Percentiles rank a stretch among this genome's conserved stretches.
Evolutionary conservation across 305 asterid genomes (phyloP).

Genomic region (Fraxinus angustifolia): DNA sequence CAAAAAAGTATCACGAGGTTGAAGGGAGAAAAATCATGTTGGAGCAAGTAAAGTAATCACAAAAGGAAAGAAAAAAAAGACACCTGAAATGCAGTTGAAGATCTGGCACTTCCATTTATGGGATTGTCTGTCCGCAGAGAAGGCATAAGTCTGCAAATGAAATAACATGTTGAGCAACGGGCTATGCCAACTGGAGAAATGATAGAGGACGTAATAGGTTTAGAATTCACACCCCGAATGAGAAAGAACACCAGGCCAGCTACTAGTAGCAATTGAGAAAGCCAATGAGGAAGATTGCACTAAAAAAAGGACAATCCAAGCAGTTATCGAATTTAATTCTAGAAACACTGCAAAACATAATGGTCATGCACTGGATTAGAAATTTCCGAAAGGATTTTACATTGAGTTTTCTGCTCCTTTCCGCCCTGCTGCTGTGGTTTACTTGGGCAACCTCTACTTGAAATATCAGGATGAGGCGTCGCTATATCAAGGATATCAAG

Average conservation of each 20-base stretch:
- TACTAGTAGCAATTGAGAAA: constrained; percentile 31
- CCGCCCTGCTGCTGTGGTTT: constrained; percentile 27
- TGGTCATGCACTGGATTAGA: constrained; percentile 9
- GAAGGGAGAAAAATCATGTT: background rate
- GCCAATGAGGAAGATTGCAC: constrained; percentile 36
- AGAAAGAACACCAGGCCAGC: constrained; percentile 48
- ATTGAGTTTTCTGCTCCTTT: constrained; percentile 37
- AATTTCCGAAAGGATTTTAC: constrained; percentile 23
- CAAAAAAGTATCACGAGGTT: background rate
- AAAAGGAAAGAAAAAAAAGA: background rate
- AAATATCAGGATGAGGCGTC: constrained; percentile 23
- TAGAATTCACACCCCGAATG: constrained; percentile 39
- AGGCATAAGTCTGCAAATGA: constrained; percentile 33
- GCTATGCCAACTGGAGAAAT: constrained; percentile 10
- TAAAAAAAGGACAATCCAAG: constrained; percentile 24
- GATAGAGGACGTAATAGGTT: background rate
- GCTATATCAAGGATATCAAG: constrained; percentile 31
- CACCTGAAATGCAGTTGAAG: constrained; percentile 41
- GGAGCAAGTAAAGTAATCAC: background rate
- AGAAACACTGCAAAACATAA: background rate
- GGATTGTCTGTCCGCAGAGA: constrained; percentile 34
- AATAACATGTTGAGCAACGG: constrained; percentile 21
- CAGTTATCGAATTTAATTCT: background rate
- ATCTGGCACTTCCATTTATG: constrained; percentile 30
- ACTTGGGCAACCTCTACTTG: constrained; percentile 12